Evolutionary conservation across 1,284 basidiomycete genomes (phyloP).

Genomic region (Ustilago curta): DNA sequence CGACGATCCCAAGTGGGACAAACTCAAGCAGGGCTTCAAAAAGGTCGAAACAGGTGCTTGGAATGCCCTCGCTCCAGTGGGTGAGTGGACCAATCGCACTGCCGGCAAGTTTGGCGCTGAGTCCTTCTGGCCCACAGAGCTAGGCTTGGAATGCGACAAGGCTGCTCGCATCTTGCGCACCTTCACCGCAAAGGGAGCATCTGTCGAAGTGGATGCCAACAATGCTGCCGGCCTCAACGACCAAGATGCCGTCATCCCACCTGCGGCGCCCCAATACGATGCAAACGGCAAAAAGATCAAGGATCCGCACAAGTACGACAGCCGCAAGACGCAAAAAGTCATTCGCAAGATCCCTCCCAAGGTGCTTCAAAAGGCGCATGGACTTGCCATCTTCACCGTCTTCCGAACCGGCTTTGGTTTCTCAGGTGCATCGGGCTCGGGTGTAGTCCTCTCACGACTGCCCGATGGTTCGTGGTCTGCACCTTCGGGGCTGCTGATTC

Average conservation of each 20-base stretch:
- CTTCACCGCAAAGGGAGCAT: conserved; percentile 57
- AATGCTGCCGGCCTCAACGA: conserved; percentile 38
- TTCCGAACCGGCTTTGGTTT: conserved; percentile 63
- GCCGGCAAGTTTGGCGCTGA: conserved; percentile 60
- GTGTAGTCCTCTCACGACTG: conserved; percentile 65
- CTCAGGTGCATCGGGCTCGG: conserved; percentile 61
- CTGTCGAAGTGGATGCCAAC: conserved; percentile 48
- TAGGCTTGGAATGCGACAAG: conserved; percentile 62
- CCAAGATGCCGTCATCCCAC: conserved; percentile 30
- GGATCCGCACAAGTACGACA: conserved; percentile 57
- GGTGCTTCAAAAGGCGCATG: conserved; percentile 53
- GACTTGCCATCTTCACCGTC: conserved; percentile 68
- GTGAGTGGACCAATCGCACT: conserved; percentile 51
- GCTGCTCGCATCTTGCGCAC: conserved; percentile 63
- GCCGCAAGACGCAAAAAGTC: conserved; percentile 66
- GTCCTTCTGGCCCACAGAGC: conserved; percentile 63
- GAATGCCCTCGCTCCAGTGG: conserved; percentile 54
- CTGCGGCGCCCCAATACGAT: conserved; percentile 26
- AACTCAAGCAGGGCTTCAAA: conserved; percentile 53
- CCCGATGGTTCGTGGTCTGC: conserved; percentile 66
- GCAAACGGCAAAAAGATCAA: conserved; percentile 49
- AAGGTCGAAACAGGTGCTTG: conserved; percentile 61
- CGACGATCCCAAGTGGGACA: conserved; percentile 52
- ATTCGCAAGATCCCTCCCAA: conserved; percentile 66
- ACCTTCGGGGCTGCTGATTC: conserved; percentile 66